Conservation (phyloP, 768 basidiomycete species). For the Mrakia blollopis region DNA sequence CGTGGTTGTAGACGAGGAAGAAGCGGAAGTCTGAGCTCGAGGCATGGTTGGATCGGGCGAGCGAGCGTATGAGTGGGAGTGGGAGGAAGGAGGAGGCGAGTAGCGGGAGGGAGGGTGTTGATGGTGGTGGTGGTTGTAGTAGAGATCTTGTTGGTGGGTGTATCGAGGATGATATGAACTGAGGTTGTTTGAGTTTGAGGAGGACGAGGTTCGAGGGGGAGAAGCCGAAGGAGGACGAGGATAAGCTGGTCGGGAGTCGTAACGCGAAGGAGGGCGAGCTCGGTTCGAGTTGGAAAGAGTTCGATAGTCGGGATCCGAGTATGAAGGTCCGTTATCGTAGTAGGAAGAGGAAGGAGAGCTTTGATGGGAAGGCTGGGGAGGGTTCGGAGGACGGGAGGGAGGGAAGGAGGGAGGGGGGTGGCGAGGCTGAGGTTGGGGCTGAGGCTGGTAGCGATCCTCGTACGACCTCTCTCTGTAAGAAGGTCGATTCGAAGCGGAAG, state of each 20-base stretch:
- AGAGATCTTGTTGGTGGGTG: too few relatives aligned
- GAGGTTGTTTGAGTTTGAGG: too few relatives aligned
- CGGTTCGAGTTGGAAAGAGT: neutral
- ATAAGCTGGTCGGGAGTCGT: neutral
- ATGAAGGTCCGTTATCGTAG: slow-evolving; percentile 1
- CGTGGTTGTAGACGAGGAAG: neutral
- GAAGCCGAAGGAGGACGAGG: too few relatives aligned
- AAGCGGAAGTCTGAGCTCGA: slow-evolving; percentile 8
- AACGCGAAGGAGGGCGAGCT: neutral
- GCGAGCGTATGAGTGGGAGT: neutral
- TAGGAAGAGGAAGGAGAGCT: neutral
- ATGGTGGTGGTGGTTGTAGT: neutral
- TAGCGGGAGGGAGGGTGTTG: neutral
- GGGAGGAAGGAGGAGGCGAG: neutral
- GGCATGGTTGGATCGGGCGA: neutral
- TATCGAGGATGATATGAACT: too few relatives aligned
- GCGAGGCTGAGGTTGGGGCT: neutral
- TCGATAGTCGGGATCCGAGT: neutral
- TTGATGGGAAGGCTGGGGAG: neutral
- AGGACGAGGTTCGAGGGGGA: too few relatives aligned
- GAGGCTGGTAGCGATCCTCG: neutral
- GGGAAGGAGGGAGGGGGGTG: neutral
- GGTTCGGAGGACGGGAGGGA: neutral
- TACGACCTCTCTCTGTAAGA: neutral
- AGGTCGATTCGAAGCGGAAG: neutral